These are phyloP conservation scores for Coprinopsis sp. DNA, from an alignment of 768 basidiomycete species.

Conservation along the genomic window DNA sequence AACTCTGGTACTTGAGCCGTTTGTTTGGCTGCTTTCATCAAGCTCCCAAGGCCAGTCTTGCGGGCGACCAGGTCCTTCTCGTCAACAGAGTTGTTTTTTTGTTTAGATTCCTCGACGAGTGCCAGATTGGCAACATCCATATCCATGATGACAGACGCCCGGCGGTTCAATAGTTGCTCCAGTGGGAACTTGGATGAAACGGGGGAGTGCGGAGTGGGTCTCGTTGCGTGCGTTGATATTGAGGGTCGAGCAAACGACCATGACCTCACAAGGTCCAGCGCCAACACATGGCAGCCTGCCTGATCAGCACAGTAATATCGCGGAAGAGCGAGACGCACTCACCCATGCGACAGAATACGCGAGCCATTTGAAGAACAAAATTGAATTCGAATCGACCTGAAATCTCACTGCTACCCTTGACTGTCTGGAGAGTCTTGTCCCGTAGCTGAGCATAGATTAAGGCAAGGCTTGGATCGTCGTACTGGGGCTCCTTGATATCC, in stretches of 20 bases:
- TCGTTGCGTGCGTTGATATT: constrained; percentile 21
- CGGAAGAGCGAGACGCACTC: constrained; percentile 20
- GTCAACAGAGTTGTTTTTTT: constrained; percentile 33
- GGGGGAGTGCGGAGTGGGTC: constrained; percentile 22
- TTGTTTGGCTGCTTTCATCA: constrained; percentile 90
- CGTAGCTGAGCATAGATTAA: constrained; percentile 87
- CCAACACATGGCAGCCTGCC: constrained; percentile 88
- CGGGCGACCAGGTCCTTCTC: constrained; percentile 58
- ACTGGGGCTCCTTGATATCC: constrained; percentile 79
- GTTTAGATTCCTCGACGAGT: constrained; percentile 18
- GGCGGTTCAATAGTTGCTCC: constrained; percentile 51
- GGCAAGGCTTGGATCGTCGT: constrained; percentile 92
- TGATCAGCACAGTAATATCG: background rate
- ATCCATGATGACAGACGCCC: constrained; percentile 81
- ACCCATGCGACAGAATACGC: constrained; percentile 96
- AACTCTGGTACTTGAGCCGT: constrained; percentile 85
- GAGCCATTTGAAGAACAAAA: constrained; percentile 91
- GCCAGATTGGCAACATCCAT: constrained; percentile 80
- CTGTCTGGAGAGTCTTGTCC: constrained; percentile 87
- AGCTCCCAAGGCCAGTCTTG: constrained; percentile 71
- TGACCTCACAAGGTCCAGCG: constrained; percentile 80
- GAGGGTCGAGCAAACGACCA: constrained; percentile 91
- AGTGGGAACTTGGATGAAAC: constrained; percentile 40
- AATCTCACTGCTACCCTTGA: constrained; percentile 89
- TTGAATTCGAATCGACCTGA: constrained; percentile 87